These are phyloP conservation scores for Bathelium albidoporum DNA, from an alignment of 495 filamentous ascomycete genomes.

Conservation along the genomic window DNA sequence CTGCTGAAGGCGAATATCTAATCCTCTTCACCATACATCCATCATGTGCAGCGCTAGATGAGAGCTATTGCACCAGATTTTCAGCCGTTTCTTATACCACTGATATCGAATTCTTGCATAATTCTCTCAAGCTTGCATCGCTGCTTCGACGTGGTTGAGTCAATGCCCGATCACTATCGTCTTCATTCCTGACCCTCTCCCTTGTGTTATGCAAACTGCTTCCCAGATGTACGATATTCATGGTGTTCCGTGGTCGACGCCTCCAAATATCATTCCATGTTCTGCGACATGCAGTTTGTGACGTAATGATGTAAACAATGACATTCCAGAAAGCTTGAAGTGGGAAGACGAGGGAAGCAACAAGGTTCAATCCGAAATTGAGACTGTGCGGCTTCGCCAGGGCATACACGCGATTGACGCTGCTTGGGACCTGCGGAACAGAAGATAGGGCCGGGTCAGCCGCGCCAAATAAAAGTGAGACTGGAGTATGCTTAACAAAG, in stretches of 20 bases:
- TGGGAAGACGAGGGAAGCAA: background rate
- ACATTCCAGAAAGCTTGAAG: constrained; percentile 1
- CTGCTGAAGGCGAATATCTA: background rate
- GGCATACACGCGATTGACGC: background rate
- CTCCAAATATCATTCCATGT: background rate
- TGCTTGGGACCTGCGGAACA: background rate
- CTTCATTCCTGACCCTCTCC: background rate
- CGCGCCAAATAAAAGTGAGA: background rate
- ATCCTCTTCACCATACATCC: background rate
- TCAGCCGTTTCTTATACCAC: background rate
- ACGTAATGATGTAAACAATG: constrained; percentile 2
- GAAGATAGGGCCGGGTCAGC: background rate
- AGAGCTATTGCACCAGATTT: background rate
- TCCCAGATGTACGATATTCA: background rate
- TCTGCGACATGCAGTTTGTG: background rate
- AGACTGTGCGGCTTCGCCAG: background rate
- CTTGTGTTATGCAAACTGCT: background rate
- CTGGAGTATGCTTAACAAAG: background rate
- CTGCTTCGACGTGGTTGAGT: background rate
- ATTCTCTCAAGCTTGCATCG: background rate
- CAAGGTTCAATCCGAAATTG: background rate
- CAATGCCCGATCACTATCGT: background rate
- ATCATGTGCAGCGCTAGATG: background rate
- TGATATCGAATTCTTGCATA: background rate
- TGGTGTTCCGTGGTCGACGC: background rate